Conservation (phyloP, 495 filamentous ascomycete species). For the Lineolata rhizophorae region DNA sequence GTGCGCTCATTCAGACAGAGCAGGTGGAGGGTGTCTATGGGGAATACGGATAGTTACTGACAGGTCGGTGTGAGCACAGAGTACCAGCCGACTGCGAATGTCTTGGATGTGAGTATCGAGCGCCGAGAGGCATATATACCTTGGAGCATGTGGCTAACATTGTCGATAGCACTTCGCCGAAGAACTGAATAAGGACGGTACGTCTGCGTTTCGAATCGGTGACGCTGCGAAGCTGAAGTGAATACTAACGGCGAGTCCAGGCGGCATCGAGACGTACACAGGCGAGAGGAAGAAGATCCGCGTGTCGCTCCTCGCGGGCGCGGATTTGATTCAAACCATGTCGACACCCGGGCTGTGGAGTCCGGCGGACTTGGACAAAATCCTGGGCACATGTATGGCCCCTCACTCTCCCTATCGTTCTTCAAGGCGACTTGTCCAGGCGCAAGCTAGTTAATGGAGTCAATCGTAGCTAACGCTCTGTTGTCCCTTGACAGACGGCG, state of each 20-base stretch:
- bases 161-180: not conserved
- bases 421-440: no score
- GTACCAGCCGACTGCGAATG: slow-evolving; percentile 73
- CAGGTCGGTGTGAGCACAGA: slow-evolving; percentile 34
- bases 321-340: slow-evolving; percentile 79
- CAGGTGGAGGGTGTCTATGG: no score
- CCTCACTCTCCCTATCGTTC: not conserved
- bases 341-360: slow-evolving; percentile 57
- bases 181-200: no score
- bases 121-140: no score
- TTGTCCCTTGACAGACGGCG: slow-evolving; percentile 25
- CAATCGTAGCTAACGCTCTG: not conserved
- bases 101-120: no score
- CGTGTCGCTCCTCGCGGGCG: slow-evolving; percentile 58
- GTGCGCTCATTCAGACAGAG: not conserved
- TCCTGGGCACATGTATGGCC: slow-evolving; percentile 40
- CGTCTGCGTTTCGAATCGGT: not conserved
- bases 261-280: slow-evolving; percentile 44
- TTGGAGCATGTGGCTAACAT: no score
- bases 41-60: not conserved
- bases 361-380: slow-evolving; percentile 61
- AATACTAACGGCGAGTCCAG: no score
- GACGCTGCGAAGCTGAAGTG: no score
- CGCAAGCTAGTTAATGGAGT: not conserved
- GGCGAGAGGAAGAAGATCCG: slow-evolving; percentile 34